These are phyloP conservation scores for Leucocoprinus leucothites DNA, from an alignment of 768 basidiomycete species.

Conservation along the genomic window DNA sequence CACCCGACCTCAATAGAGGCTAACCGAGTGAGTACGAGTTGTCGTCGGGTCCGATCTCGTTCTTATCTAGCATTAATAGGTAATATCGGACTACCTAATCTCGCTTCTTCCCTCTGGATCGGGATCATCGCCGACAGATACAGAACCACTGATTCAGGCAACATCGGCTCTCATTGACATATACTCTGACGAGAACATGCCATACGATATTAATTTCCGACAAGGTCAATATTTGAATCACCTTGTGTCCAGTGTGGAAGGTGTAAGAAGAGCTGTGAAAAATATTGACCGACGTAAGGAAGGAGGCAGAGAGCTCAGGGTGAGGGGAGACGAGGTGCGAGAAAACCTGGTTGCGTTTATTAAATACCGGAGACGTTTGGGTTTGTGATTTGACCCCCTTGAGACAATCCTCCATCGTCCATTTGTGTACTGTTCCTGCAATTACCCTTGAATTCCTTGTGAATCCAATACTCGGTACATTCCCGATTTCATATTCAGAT, in stretches of 20 bases:
- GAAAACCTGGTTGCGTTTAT: constrained; percentile 78
- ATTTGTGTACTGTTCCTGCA: neutral
- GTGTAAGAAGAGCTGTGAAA: constrained; percentile 58
- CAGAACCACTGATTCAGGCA: constrained; percentile 75
- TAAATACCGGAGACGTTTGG: constrained; percentile 61
- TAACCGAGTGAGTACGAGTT: constrained; percentile 47
- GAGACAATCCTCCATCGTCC: neutral
- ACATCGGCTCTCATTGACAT: constrained; percentile 87
- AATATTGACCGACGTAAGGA: constrained; percentile 66
- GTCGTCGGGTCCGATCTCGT: neutral
- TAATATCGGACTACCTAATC: constrained; percentile 65
- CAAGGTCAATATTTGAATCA: constrained; percentile 52
- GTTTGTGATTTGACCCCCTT: constrained; percentile 25
- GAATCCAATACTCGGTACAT: too few relatives aligned
- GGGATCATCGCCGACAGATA: constrained; percentile 39
- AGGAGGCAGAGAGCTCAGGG: constrained; percentile 59
- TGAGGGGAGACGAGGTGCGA: constrained; percentile 71
- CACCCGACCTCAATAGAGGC: constrained; percentile 57
- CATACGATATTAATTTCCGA: constrained; percentile 82
- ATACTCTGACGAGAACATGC: constrained; percentile 81
- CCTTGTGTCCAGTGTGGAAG: constrained; percentile 58
- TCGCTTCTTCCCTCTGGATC: constrained; percentile 50
- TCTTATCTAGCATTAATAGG: constrained; percentile 28
- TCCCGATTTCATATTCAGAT: too few relatives aligned
- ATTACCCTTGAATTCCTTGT: neutral